Base-by-base conservation (phyloP, 2,329 filamentous ascomycete species). In the Xylariaceae sp. region DNA sequence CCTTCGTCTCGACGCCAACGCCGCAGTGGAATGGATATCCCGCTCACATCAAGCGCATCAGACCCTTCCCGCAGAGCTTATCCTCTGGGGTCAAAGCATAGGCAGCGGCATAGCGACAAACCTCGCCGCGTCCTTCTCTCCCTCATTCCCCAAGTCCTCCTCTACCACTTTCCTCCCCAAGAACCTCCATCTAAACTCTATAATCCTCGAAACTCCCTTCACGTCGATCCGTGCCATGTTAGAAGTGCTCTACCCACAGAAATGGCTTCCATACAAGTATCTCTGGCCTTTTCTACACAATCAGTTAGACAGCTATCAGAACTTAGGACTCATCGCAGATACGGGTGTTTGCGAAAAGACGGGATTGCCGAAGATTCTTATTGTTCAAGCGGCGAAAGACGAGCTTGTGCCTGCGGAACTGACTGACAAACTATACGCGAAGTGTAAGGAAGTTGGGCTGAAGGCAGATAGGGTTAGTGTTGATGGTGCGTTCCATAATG, bases 41-140 rank as follows among this genome's bases (percentile, higher is more conserved):
- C 61, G 75, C 15, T 54, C 68, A 19, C 73, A 78, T 47, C 57
- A 58, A 35, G 61, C 42, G 38, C 53, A 36, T 22, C 44, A 17
- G 45, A 45, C 31, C 18, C 45, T 39, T 27, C 49, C 56, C 44
- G 50, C 65, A 35, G 42, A 63, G 56, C 42, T 89, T 1, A 61
- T 90, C 1, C 68, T 91, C 11, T 91, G 87, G 87, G 87, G 87
- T 0, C 87, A 91, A 65, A 89, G 85, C 55, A 82, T 91, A 47
- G 88, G 89, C 1, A 80, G 83, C 22, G 87, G 85, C 1, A 79
- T 91, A 39, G 86, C 85, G 11, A 83, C 82, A 14, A 82, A 79
- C 44, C 75, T 85, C 2, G 76, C 80, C 12, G 75, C 73, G 6
- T 62, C 66, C 39, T 48, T 70, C 61, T 42, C 59, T 30, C 58